phyloP scores from a whole-genome alignment of 2,329 filamentous ascomycete genomes.

The Stemphylium lycopersici region DNA sequence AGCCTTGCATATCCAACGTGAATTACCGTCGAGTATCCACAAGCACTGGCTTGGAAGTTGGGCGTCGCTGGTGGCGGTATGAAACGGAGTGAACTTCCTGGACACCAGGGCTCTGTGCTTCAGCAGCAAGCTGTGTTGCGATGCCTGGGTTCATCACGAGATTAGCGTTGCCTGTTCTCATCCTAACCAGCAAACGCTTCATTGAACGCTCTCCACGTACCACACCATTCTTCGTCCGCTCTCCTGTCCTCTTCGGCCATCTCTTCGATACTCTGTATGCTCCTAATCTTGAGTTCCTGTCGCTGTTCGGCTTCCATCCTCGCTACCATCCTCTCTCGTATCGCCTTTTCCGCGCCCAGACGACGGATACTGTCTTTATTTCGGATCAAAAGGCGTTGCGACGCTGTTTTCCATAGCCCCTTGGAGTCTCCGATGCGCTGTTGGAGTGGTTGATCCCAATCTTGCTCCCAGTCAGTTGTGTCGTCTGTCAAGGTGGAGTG shows the following conservation, averaged over 20 bases:
- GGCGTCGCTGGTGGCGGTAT: neutral
- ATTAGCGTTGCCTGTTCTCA: neutral
- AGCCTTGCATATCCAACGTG: neutral
- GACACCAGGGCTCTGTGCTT: slow-evolving; percentile 8
- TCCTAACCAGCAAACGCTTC: neutral
- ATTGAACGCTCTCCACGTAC: slow-evolving; percentile 1
- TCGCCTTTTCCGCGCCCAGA: slow-evolving; percentile 1
- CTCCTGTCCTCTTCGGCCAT: slow-evolving; percentile 13
- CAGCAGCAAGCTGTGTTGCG: slow-evolving; percentile 1
- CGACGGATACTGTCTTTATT: slow-evolving; percentile 9
- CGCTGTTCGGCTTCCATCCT: neutral
- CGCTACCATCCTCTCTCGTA: neutral
- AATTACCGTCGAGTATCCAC: neutral
- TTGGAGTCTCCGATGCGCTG: slow-evolving; percentile 7
- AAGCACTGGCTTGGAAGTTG: neutral
- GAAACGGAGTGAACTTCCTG: slow-evolving; percentile 4
- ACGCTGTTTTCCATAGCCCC: slow-evolving; percentile 8
- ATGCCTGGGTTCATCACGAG: slow-evolving; percentile 1
- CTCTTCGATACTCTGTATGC: slow-evolving; percentile 14
- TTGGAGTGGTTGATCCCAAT: slow-evolving; percentile 13
- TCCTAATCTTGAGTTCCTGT: slow-evolving; percentile 7
- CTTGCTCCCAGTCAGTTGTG: slow-evolving; percentile 8
- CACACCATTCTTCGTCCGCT: slow-evolving; percentile 12
- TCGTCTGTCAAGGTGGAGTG: neutral
- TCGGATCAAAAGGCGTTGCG: slow-evolving; percentile 6